A percentile compares a stretch with the other conserved stretches of the same genome.
These are phyloP conservation scores for Corylus avellana DNA, from an alignment of 306 rosid species.

Conservation along the genomic window DNA sequence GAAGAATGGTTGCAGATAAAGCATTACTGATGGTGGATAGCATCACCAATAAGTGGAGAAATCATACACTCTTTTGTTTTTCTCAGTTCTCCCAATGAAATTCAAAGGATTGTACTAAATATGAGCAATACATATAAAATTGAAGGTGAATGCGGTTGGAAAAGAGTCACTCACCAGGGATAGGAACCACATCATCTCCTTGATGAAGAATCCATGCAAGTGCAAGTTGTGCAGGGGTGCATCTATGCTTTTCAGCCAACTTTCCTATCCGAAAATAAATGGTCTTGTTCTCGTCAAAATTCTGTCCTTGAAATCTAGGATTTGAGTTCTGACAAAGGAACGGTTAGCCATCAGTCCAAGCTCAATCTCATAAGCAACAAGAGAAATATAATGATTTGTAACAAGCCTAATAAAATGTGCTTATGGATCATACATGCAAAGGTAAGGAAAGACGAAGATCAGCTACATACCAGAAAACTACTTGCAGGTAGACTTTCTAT, in stretches of 20 bases:
- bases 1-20: neutral
- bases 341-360: neutral
- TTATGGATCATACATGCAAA: neutral
- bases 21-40: neutral
- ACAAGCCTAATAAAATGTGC: neutral
- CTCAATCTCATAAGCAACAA: conserved; percentile 14
- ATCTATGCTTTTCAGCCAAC: conserved; percentile 56
- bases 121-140: neutral
- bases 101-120: neutral
- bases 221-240: conserved; percentile 60
- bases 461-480: conserved; percentile 25
- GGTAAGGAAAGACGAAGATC: neutral
- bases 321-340: conserved; percentile 36
- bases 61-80: neutral
- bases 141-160: neutral
- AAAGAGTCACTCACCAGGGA: conserved; percentile 55
- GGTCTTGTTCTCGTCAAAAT: conserved; percentile 59
- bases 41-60: neutral
- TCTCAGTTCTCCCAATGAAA: neutral
- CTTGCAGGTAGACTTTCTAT: conserved; percentile 27
- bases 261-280: conserved; percentile 41
- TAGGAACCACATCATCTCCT: conserved; percentile 63
- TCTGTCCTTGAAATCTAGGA: conserved; percentile 65
- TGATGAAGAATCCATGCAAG: conserved; percentile 71
- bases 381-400: neutral